Conservation (phyloP, 306 rosid species). For the Dalbergia cochinchinensis region DNA sequence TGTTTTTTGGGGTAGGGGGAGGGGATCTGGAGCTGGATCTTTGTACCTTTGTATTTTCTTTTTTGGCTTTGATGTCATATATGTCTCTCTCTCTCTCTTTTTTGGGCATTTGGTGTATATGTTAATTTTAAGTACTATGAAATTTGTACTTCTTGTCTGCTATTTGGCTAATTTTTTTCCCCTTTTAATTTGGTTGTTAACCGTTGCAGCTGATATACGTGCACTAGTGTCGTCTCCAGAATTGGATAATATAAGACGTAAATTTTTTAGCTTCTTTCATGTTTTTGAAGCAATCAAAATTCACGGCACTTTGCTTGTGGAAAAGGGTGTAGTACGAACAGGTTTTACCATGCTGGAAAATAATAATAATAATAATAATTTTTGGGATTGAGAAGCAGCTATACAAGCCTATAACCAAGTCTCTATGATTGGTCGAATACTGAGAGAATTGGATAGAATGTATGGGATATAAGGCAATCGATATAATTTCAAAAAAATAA, state of each 20-base stretch:
- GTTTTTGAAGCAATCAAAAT: not conserved
- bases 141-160: not conserved
- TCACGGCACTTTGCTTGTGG: not conserved
- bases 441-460: no score
- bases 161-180: no score
- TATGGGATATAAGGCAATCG: no score
- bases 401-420: no score
- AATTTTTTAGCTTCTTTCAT: not conserved
- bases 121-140: not conserved
- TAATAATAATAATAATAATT: no score
- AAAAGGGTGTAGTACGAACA: not conserved
- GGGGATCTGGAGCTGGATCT: no score
- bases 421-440: no score
- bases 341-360: no score
- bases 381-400: no score
- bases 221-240: no score
- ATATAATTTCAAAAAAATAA: no score
- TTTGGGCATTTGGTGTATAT: not conserved
- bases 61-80: not conserved
- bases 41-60: not conserved
- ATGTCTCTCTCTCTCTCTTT: no score
- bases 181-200: not conserved
- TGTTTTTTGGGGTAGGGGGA: not conserved
- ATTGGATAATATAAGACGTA: not conserved
- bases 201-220: not conserved